Percentiles rank a stretch among this genome's conserved stretches.
phyloP scores from a whole-genome alignment of 768 basidiomycete species.

The Suillus decipiens region DNA sequence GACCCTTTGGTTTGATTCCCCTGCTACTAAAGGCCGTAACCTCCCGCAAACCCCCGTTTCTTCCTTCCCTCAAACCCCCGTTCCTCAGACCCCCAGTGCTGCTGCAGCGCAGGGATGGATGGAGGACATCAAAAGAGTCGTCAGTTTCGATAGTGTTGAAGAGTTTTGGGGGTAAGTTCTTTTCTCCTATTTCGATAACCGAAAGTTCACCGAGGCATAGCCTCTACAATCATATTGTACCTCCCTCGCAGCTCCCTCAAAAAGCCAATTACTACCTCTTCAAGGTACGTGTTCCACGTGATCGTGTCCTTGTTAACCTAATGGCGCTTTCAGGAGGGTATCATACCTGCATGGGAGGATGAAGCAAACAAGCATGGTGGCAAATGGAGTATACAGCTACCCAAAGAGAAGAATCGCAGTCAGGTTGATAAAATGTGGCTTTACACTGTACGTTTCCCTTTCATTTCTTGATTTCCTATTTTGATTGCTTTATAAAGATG shows the following conservation, averaged over 20 bases:
- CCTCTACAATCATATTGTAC: slow-evolving; percentile 95
- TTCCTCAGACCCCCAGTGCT: slow-evolving; percentile 70
- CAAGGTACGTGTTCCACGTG: slow-evolving; percentile 59
- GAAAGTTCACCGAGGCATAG: slow-evolving; percentile 41
- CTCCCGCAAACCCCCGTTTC: slow-evolving; percentile 81
- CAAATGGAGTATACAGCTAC: slow-evolving; percentile 98
- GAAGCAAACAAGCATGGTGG: slow-evolving; percentile 96
- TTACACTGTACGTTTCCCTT: slow-evolving; percentile 69
- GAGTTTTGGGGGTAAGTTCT: slow-evolving; percentile 94
- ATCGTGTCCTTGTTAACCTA: slow-evolving; percentile 6
- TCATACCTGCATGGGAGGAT: slow-evolving; percentile 98
- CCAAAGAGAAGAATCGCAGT: slow-evolving; percentile 87
- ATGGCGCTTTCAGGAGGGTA: slow-evolving; percentile 66
- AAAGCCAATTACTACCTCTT: slow-evolving; percentile 99
- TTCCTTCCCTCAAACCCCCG: slow-evolving; percentile 75
- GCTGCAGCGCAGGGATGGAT: slow-evolving; percentile 90
- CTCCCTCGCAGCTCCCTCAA: slow-evolving; percentile 87
- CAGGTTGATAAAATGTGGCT: slow-evolving; percentile 97
- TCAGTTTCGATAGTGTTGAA: slow-evolving; percentile 94
- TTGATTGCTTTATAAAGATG: slow-evolving; percentile 62
- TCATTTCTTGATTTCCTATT: not conserved
- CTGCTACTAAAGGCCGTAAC: slow-evolving; percentile 86
- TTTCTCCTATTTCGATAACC: slow-evolving; percentile 3
- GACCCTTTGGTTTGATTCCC: slow-evolving; percentile 99
- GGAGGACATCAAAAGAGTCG: slow-evolving; percentile 97